Evolutionary conservation across 345 rosid genomes (phyloP), one percentile per base, ranked within the genome.

Genomic region (Mallotus nudiflorus): DNA sequence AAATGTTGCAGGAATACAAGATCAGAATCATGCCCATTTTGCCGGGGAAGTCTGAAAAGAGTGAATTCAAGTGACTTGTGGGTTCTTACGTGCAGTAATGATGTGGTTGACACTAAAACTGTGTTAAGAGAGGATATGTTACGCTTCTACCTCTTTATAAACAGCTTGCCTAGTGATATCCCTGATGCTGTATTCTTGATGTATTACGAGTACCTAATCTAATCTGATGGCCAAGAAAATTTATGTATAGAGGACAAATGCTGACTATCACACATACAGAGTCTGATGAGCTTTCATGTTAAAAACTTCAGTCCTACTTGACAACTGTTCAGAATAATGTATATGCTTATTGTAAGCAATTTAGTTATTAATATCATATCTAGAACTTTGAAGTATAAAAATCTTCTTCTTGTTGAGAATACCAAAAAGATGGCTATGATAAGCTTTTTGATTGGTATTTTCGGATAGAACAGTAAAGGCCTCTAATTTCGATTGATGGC

Each of bases 161-260:
- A 72, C 53, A 72, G 19, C 66, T 64, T 72, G 55, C 81, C 77
- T 7, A 72, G 63, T 44, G 77, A 72, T 40, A 54, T 67, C 35
- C 77, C 77, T 20, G 77, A 77, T 48, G 70, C 69, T 63, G 20
- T 77, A n/a, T 77, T 77, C 73, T 19, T 77, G 59, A 65, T 72
- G 70, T 68, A 77, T 52, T 77, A 72, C 59, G 77, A 77, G 50
- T 64, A 72, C 66, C 29, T 77, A 33, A 68, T 85, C 70, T 85
- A 52, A 77, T 22, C 31, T 51, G 33, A 33, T 15, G 50, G 46
- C 29, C 6, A 42, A 11, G 27, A 71, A 50, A 31, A 33, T 42
- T 16, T 19, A 33, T 61, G 73, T 49, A 63, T 22, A 66, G 68
- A 48, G 20, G 67, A 50, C 37, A 54, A 65, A 4, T 63, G 60